Evolutionary conservation across 108 stramenopile species (phyloP), one percentile per base, ranked within the genome.

Genomic region (Cyclotella atomus): DNA sequence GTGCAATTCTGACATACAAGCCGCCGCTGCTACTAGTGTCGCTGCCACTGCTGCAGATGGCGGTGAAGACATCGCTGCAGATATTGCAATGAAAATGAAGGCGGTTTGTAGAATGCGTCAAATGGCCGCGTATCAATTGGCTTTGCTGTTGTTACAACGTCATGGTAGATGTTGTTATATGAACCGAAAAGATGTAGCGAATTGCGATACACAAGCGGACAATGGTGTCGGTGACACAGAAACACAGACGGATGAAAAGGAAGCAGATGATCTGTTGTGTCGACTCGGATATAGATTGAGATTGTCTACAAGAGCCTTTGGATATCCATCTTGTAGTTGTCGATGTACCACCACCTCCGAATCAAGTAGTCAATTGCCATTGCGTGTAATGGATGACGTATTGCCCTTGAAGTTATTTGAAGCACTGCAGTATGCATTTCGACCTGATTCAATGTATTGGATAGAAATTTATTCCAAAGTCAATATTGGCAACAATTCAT

Each of bases 381-480:
- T 74, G 3, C 23, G 23, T 6, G 38, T 66, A 1, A 74, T 81
- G 49, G 80, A 81, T 38, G 49, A 74, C 30, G 47, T 46, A 12
- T 12, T 81, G 35, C 80, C 80, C 17, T 44, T 62, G 2, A 35
- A 46, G 24, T 19, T 81, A n/a, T 81, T 74, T 44, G 46, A 65
- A 5, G 80, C 80, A 19, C 25, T 81, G 56, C 59, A 53, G 20
- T 43, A 52, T 43, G 64, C 80, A 10, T 65, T 81, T 0, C 60
- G 73, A 24, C 44, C 73, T 2, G 45, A 46, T 19, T 81, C 80
- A 29, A 34, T 43, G 10, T 81, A 81, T 70, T 81, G 80, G 80
- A 54, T 56, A 27, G 56, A 81, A 64, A 65, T 81, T 65, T 74
- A 74, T 25, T 47, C 33, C 43, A 55, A 63, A 64, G 23, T 32